Conservation (phyloP, 75 land plant species). For the Chamaecyparis obtusa region DNA sequence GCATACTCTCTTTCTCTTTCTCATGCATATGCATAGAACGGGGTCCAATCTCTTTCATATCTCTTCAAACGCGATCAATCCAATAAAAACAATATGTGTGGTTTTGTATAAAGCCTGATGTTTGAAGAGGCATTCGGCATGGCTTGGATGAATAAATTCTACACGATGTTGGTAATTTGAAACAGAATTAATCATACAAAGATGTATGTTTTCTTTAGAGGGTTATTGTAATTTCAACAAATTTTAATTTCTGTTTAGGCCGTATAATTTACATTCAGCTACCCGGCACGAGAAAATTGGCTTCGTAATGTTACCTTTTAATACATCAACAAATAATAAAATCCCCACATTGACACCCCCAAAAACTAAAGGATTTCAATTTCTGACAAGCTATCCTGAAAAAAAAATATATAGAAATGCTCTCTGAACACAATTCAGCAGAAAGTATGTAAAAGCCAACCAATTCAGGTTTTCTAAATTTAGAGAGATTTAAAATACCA, state of each 20-base stretch:
- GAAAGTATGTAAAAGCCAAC: not conserved
- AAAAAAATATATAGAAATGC: not conserved
- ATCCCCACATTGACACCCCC: not conserved
- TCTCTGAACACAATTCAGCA: not conserved
- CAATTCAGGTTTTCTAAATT: slow-evolving; percentile 4
- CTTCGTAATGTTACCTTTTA: not conserved
- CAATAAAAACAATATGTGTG: not conserved
- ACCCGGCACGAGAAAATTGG: no score
- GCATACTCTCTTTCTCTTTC: not conserved
- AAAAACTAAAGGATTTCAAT: not conserved
- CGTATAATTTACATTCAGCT: not conserved
- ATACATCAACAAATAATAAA: not conserved
- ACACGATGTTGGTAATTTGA: not conserved
- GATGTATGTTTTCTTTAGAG: no score
- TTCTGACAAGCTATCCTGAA: not conserved
- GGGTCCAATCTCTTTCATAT: not conserved
- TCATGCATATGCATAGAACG: not conserved
- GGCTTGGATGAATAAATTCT: not conserved
- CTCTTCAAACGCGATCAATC: not conserved
- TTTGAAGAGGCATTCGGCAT: not conserved
- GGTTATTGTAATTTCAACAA: no score
- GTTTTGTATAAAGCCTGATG: not conserved
- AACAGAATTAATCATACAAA: not conserved
- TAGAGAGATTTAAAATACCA: no score
- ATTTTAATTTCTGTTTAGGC: no score